Evolutionary conservation across 495 filamentous ascomycete species (phyloP).

Genomic region (Evansstolkia leycettana): DNA sequence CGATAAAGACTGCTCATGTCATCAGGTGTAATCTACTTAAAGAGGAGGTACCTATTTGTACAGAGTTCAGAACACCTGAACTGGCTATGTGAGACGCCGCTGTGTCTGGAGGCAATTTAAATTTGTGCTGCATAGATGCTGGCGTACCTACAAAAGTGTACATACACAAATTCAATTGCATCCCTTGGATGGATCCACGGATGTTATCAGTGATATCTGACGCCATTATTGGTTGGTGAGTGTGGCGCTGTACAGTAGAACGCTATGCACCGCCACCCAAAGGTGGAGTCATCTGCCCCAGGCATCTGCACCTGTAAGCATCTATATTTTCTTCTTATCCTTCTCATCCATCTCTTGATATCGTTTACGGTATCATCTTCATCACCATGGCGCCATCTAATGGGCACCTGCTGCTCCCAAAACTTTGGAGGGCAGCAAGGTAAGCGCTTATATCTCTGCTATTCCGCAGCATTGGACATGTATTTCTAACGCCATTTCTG

Average conservation of each 20-base stretch:
- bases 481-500: constrained; percentile 8
- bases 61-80: no score
- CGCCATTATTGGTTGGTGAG: not conserved
- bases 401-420: constrained; percentile 60
- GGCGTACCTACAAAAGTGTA: no score
- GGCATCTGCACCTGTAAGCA: constrained; percentile 8
- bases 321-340: constrained; percentile 2
- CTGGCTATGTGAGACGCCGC: no score
- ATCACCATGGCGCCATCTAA: constrained; percentile 51
- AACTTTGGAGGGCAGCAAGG: constrained; percentile 54
- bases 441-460: constrained; percentile 14
- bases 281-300: constrained; percentile 11
- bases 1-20: no score
- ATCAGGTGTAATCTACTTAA: no score
- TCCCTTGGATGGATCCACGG: no score
- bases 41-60: no score
- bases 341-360: constrained; percentile 7
- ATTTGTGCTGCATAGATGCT: no score
- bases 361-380: constrained; percentile 3
- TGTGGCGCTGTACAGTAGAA: not conserved
- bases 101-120: no score
- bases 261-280: constrained; percentile 14
- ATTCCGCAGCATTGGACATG: not conserved
- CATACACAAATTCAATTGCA: no score
- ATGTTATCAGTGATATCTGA: no score